These are phyloP conservation scores for Aureobasidium namibiae DNA, from an alignment of 2,329 filamentous ascomycete species.

Conservation along the genomic window DNA sequence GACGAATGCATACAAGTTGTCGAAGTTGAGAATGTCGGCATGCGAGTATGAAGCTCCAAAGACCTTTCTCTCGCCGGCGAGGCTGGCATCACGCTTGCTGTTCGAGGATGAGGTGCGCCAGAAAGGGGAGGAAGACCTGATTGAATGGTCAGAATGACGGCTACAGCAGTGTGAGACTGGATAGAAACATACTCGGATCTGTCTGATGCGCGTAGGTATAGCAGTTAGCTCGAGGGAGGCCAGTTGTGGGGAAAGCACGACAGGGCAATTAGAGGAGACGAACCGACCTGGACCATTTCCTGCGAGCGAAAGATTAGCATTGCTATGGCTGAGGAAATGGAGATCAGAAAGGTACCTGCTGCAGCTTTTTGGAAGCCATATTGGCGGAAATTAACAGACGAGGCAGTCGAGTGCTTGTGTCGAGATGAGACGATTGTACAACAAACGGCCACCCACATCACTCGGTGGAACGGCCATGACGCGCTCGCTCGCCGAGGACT, in stretches of 20 bases:
- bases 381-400: neutral
- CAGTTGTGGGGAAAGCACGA: constrained; percentile 7
- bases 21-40: constrained; percentile 85
- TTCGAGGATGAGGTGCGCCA: constrained; percentile 57
- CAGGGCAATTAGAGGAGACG: constrained; percentile 36
- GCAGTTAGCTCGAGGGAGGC: constrained; percentile 10
- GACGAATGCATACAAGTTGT: constrained; percentile 55
- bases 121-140: constrained; percentile 78
- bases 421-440: constrained; percentile 3
- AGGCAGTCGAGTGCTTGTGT: neutral
- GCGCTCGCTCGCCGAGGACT: neutral
- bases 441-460: constrained; percentile 8
- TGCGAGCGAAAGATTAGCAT: constrained; percentile 37
- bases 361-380: constrained; percentile 40
- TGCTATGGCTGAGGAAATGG: neutral
- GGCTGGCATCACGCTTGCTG: constrained; percentile 47
- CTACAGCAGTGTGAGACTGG: neutral
- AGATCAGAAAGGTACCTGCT: constrained; percentile 18
- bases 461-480: neutral
- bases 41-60: constrained; percentile 95
- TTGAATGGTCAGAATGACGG: neutral
- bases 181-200: constrained; percentile 25
- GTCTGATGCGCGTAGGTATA: constrained; percentile 21
- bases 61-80: constrained; percentile 60
- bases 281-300: constrained; percentile 99